phyloP scores from a whole-genome alignment of 208 protist genomes.

The Crithidia acanthocephali region DNA sequence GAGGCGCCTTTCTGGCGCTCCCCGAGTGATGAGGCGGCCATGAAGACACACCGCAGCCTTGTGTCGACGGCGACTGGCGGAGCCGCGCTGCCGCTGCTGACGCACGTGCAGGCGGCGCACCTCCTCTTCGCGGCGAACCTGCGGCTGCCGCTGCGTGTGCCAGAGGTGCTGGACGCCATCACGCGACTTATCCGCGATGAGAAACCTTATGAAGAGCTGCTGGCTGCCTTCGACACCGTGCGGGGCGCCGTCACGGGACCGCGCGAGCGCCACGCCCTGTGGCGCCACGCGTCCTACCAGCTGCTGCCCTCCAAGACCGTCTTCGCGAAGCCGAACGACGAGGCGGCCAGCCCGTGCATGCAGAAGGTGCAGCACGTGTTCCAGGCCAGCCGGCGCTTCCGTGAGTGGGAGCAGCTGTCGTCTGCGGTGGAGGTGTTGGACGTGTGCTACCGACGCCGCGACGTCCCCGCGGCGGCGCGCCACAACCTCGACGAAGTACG shows the following conservation, averaged over 20 bases:
- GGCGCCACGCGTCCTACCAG: conserved; percentile 82
- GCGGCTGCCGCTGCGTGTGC: conserved; percentile 57
- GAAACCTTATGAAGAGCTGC: conserved; percentile 72
- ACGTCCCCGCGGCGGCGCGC: conserved; percentile 32
- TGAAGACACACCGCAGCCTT: conserved; percentile 24
- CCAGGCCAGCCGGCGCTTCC: conserved; percentile 49
- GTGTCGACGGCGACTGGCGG: conserved; percentile 26
- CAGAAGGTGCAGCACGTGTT: conserved; percentile 54
- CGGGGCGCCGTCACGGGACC: conserved; percentile 78
- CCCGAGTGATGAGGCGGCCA: conserved; percentile 40
- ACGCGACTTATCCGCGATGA: conserved; percentile 70
- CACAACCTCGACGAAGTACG: conserved; percentile 62
- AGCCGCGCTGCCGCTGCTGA: conserved; percentile 28
- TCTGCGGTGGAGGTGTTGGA: conserved; percentile 78
- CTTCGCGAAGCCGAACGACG: conserved; percentile 84
- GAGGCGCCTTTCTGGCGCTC: conserved; percentile 63
- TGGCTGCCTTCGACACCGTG: conserved; percentile 81
- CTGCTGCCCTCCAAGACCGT: conserved; percentile 77
- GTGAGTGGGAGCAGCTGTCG: conserved; percentile 72
- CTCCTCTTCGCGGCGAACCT: conserved; percentile 60
- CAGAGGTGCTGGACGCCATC: conserved; percentile 62
- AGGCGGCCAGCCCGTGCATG: conserved; percentile 66
- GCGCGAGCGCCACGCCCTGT: conserved; percentile 82
- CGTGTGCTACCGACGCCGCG: conserved; percentile 61
- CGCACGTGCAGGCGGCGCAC: conserved; percentile 72